A percentile compares a stretch with the other conserved stretches of the same genome.
These are phyloP conservation scores for Blastobotrys buckinghamii DNA, from an alignment of 1,139 yeast genomes.

Conservation along the genomic window DNA sequence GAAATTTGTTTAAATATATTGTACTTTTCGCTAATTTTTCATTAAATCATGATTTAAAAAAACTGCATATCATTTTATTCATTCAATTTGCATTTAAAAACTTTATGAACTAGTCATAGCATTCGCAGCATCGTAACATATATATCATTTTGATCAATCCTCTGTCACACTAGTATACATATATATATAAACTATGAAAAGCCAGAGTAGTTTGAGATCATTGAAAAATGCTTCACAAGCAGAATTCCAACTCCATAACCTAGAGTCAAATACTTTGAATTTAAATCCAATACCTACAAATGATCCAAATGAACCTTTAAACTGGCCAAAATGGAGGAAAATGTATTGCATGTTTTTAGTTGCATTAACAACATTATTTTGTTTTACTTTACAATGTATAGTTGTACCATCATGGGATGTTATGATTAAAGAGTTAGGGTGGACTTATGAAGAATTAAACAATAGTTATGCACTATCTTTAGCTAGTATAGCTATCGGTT, in stretches of 20 bases:
- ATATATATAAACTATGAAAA: not conserved
- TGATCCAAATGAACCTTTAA: conserved; percentile 43
- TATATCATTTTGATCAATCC: not conserved
- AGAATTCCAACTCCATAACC: conserved; percentile 12
- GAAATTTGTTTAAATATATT: no score
- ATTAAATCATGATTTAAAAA: no score
- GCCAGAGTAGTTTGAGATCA: not conserved
- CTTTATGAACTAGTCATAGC: no score
- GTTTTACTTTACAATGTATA: conserved; percentile 27
- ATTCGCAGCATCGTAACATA: not conserved
- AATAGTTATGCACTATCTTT: conserved; percentile 15
- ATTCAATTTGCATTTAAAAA: no score
- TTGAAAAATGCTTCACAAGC: not conserved
- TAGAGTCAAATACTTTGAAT: conserved; percentile 5
- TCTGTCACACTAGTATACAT: not conserved
- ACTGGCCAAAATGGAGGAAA: conserved; percentile 38
- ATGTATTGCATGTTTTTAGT: conserved; percentile 35
- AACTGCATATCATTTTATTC: no score
- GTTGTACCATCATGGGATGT: conserved; percentile 39
- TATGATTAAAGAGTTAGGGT: conserved; percentile 40
- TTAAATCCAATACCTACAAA: conserved; percentile 37
- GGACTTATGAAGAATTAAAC: conserved; percentile 35
- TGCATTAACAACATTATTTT: conserved; percentile 33
- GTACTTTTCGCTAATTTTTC: no score
- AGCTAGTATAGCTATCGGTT: conserved; percentile 37